A percentile compares a stretch with the other conserved stretches of the same genome.
Evolutionary conservation across 73 alveolate species (phyloP).

Genomic region (Symbiodinium natans): DNA sequence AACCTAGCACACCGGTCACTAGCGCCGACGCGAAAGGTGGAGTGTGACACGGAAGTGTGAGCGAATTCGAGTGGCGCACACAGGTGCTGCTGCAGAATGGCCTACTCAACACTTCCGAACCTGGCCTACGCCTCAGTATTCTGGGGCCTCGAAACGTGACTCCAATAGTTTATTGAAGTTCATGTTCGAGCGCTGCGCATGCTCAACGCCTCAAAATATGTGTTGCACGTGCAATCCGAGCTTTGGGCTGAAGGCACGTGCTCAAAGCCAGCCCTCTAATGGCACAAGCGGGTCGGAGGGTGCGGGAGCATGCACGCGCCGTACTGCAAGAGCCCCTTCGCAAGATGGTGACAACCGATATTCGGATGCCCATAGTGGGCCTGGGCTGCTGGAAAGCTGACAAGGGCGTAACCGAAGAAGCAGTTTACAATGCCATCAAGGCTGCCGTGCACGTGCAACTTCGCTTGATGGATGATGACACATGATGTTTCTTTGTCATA

Average conservation of each 20-base stretch:
- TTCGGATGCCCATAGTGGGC: background rate
- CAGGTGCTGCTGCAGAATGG: slow-evolving; percentile 74
- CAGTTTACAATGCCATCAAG: slow-evolving; percentile 11
- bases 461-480: background rate
- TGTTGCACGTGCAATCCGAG: background rate
- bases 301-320: background rate
- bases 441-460: background rate
- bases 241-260: background rate
- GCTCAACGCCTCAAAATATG: no score
- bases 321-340: background rate
- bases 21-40: background rate
- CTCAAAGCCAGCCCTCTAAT: no score
- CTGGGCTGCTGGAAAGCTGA: slow-evolving; percentile 31
- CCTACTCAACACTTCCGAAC: slow-evolving; percentile 28
- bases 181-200: background rate
- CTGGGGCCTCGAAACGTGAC: background rate
- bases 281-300: background rate
- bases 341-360: background rate
- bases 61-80: no score
- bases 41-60: background rate
- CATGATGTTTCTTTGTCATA: no score
- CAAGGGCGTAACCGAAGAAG: slow-evolving; percentile 8
- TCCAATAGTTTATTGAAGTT: background rate
- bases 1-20: background rate
- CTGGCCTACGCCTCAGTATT: background rate